Base-by-base conservation (phyloP, 1,284 basidiomycete species). In the Tetrapyrgos nigripes region DNA sequence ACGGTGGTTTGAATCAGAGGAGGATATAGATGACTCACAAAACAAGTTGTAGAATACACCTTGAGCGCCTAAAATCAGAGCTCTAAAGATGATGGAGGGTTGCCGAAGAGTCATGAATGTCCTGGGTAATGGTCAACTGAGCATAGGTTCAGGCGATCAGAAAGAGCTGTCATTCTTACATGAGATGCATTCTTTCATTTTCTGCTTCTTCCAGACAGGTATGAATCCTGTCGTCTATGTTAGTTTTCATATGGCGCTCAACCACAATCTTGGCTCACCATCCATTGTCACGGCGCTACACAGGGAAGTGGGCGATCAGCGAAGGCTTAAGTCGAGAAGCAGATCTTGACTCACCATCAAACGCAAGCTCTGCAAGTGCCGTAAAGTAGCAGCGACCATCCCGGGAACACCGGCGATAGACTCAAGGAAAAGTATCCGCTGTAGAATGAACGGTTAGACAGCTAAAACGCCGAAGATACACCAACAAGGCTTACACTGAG, bases 151-250 rank as follows among this genome's bases (percentile, higher is more conserved):
- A 33, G 9, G 14, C 14, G 19, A n/a, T 21, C 60, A 37, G 47
- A 21, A 56, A 50, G 19, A 26, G 6, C 10, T 21, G 26, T 35
- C 45, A 4, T 40, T 66, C 78, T 65, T 64, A 89, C 93, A 96
- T 93, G 40, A 96, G 80, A 74, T 96, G 94, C 93, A 96, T 95
- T 52, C 95, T 82, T 76, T 98, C 96, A 70, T 98, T 98, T 71
- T 98, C 96, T 6, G 95, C 95, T 76, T 98, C 96, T 72, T 96
- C 92, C 26, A 97, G 79, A 40, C 94, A 83, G 3, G 93, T 95
- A 66, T 86, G 84, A 62, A 86, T 86, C 81, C 79, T 80, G 57
- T 17, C 44, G 37, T 17, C 55, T 61, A 86, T 81, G 64, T 89
- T 87, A 55, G 24, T 26, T 50, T 35, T 54, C 33, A 29, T 21